phyloP scores from a whole-genome alignment of 2,329 filamentous ascomycete genomes.

The Phoma herbarum region DNA sequence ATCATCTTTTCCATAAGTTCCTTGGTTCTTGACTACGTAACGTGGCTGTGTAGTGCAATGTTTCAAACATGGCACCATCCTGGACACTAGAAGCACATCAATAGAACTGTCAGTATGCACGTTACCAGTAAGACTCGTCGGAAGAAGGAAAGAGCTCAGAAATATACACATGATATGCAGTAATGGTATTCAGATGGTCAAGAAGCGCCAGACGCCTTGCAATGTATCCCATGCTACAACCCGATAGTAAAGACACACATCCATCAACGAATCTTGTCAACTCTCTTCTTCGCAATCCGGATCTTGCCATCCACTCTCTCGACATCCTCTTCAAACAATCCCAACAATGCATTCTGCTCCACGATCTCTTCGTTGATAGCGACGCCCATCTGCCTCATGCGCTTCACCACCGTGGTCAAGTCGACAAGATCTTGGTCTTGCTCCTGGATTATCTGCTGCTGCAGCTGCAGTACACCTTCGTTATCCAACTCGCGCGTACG shows the following conservation, averaged over 20 bases:
- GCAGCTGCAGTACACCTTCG: constrained; percentile 74
- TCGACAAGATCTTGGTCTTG: constrained; percentile 78
- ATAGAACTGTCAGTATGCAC: too few species aligned
- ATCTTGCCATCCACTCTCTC: constrained; percentile 74
- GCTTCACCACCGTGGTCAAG: constrained; percentile 72
- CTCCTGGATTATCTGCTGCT: constrained; percentile 75
- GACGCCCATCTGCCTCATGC: constrained; percentile 80
- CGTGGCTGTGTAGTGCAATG: too few species aligned
- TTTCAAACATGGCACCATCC: too few species aligned
- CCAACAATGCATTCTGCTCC: constrained; percentile 63
- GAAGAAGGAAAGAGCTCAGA: too few species aligned
- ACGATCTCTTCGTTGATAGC: constrained; percentile 78
- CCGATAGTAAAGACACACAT: background rate
- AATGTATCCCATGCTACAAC: background rate
- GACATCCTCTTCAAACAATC: constrained; percentile 71
- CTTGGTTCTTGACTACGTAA: too few species aligned
- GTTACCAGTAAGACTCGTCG: too few species aligned
- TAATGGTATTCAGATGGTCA: background rate
- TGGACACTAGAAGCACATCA: too few species aligned
- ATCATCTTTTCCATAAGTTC: too few species aligned
- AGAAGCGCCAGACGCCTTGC: constrained; percentile 5
- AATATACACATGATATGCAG: background rate
- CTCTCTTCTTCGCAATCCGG: constrained; percentile 75
- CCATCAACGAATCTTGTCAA: constrained; percentile 67
- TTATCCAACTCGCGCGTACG: constrained; percentile 81